Percentiles rank a stretch among this genome's conserved stretches.
These are phyloP conservation scores for Cucumis hystrix DNA, from an alignment of 306 rosid species.

Conservation along the genomic window DNA sequence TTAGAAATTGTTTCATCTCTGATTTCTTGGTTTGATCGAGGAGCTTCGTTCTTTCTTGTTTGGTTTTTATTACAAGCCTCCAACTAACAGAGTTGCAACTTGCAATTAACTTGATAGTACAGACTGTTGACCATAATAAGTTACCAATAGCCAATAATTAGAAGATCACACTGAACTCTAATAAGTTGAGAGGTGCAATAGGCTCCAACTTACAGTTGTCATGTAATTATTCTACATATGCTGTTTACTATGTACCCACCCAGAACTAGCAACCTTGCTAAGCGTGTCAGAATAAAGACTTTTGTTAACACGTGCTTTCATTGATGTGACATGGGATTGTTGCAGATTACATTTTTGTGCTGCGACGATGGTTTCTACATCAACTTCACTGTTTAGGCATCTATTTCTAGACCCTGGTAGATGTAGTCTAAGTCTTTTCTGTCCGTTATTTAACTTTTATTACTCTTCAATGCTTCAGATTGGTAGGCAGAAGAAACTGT, in stretches of 20 bases:
- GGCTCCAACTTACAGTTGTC: not conserved
- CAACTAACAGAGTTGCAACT: not conserved
- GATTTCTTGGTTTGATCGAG: too few species aligned
- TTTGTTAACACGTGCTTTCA: not conserved
- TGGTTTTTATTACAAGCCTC: not conserved
- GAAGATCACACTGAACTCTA: not conserved
- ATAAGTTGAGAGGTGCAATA: not conserved
- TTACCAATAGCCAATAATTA: not conserved
- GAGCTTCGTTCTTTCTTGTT: too few species aligned
- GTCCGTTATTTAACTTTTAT: not conserved
- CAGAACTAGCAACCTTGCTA: not conserved
- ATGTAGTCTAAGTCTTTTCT: not conserved
- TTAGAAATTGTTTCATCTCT: too few species aligned
- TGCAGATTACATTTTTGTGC: not conserved
- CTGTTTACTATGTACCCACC: not conserved
- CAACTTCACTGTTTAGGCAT: not conserved
- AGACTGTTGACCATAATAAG: not conserved
- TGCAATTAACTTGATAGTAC: not conserved
- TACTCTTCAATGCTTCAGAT: constrained; percentile 31
- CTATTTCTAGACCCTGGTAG: not conserved
- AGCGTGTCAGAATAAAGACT: not conserved
- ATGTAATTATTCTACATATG: not conserved
- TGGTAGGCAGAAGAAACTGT: constrained; percentile 25
- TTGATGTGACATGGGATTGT: not conserved
- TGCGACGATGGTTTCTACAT: not conserved